Base-by-base conservation (phyloP, 2,329 filamentous ascomycete species). In the Corynespora cassiicola region DNA sequence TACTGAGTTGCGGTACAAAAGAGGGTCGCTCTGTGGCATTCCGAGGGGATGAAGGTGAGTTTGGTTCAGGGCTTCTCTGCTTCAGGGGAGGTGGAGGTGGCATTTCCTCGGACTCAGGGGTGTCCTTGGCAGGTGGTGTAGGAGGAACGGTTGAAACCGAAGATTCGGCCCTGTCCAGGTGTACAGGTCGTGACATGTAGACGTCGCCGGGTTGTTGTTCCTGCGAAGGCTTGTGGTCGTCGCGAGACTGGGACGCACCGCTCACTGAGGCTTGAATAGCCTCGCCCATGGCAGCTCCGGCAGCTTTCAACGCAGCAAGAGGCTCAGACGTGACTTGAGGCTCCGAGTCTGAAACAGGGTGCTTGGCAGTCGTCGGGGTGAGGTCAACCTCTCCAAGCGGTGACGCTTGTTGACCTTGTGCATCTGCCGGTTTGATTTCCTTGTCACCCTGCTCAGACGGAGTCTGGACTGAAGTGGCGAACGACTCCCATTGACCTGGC, bases 401-500 rank as follows among this genome's bases (percentile, higher is more conserved):
- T 16, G 42, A 37, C 7, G 50, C 26, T 20, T 34, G 27, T 8
- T 36, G 29, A 11, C 36, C 30, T n/a, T 27, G 34, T n/a, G 44
- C 35, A 19, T 31, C 28, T 3, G 31, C 34, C 15, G 26, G 38
- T 17, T 41, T 48, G 16, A 45, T 56, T n/a, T 70, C 65, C 22
- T 45, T 39, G 14, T 63, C 58, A 11, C 42, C 50, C 10, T 52
- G 47, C 7, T 66, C 63, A 6, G 48, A 52, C n/a, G 62, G 58
- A 6, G 63, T 68, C 21, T 65, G 60, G 19, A 45, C 57, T 7
- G 67, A 71, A 6, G 71, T 71, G 2, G 69, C 66, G 42, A 69
- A 75, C 20, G 77, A 80, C 35, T 78, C 71, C 77, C 77, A 80
- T 35, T 73, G 74, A 15, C 77, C 77, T 24, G 77, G 77, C 20